These are phyloP conservation scores for Talaromyces borbonicus DNA, from an alignment of 495 filamentous ascomycete genomes.

Conservation along the genomic window DNA sequence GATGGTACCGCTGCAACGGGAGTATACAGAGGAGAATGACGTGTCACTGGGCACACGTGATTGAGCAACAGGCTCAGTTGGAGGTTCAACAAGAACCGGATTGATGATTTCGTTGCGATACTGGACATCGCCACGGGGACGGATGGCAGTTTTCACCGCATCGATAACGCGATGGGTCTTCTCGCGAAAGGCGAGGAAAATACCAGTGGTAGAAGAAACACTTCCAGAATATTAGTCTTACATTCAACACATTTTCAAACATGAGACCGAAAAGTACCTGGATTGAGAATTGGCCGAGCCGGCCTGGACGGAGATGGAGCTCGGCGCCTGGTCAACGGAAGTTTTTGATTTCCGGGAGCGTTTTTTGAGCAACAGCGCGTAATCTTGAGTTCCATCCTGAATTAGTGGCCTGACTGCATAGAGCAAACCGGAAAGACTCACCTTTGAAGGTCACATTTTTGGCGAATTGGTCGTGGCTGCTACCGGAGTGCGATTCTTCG, in stretches of 20 bases:
- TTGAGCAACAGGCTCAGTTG: constrained; percentile 1
- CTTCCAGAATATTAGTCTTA: background rate
- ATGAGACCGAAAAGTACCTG: background rate
- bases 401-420: no score
- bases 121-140: background rate
- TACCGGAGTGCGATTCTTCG: background rate
- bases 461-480: background rate
- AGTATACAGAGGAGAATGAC: constrained; percentile 21
- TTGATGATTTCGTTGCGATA: background rate
- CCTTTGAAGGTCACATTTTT: constrained; percentile 4
- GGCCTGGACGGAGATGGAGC: background rate
- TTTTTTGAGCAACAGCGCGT: background rate
- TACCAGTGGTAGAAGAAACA: background rate
- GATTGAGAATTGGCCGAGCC: background rate
- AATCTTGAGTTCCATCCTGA: no score
- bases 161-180: background rate
- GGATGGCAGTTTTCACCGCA: background rate
- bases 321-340: background rate
- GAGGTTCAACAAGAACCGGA: no score
- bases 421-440: background rate
- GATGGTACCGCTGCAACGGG: constrained; percentile 18
- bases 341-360: background rate
- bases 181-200: background rate
- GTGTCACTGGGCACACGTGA: constrained; percentile 21
- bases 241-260: background rate